Evolutionary conservation across 106 monocot species (phyloP), one percentile per base, ranked within the genome.

Genomic region (Acorus calamus): DNA sequence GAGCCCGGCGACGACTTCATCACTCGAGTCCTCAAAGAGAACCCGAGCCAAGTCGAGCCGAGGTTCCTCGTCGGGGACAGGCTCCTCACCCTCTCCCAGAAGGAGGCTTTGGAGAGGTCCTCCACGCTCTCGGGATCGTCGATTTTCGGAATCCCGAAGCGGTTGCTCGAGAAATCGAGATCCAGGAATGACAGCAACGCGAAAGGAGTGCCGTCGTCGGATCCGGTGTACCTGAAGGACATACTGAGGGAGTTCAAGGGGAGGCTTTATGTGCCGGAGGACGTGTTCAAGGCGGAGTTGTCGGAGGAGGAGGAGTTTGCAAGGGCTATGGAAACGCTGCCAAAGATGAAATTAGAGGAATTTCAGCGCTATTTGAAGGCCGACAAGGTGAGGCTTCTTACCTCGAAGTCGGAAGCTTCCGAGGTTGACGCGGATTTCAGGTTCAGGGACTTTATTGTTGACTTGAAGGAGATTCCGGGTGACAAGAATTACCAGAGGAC

Each of bases 241-340:
- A 69, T 90, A 6, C 66, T 90, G 12, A 75, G 80, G 73, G 90
- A 86, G 53, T 90, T 80, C 62, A 90, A 78, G 66, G 90, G 90
- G 46, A 44, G 78, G 47, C 80, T 90, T 6, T 90, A 90, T 49
- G 90, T 90, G 43, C 90, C 90, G 0, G 90, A 86, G 65, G 86
- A 83, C 73, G 80, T 90, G 42, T 80, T 90, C 55, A 65, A 44
- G 56, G 65, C 62, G 50, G 76, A 65, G 6, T 62, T 86, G 54
- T 86, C 82, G 4, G 89, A 90, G 50, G 90, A 86, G 66, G 90
- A 80, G 66, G 78, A 76, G 57, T 90, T 90, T 50, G 83, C 83
- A 47, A 78, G 70, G 76, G 50, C 76, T 50, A 47, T 86, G 59
- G 45, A 59, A 66, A 78, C 76, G 62, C 80, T 90, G 28, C 90